Conservation (phyloP, 2,329 filamentous ascomycete species). For the Fusarium sp. region DNA sequence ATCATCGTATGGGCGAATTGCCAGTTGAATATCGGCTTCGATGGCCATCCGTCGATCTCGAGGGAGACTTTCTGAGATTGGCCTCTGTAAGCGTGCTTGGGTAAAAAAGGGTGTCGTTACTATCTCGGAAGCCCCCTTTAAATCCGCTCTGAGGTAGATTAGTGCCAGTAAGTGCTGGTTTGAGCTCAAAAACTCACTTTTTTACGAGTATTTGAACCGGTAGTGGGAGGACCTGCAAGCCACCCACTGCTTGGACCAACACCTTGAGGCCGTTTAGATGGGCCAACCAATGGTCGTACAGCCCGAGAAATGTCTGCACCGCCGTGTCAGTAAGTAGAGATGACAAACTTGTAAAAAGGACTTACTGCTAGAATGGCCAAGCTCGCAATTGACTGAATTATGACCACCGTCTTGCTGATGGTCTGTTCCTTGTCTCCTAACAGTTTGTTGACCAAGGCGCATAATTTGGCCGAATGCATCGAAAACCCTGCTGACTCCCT, state of each 20-base stretch:
- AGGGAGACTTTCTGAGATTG: not conserved
- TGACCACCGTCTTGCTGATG: not conserved
- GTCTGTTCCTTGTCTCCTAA: not conserved
- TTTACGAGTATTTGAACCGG: not conserved
- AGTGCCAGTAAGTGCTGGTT: not conserved
- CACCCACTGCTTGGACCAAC: not conserved
- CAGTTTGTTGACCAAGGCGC: constrained; percentile 44
- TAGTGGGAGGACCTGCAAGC: not conserved
- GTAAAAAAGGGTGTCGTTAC: not conserved
- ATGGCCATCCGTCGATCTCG: not conserved
- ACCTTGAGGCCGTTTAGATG: constrained; percentile 6
- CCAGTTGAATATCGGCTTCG: not conserved
- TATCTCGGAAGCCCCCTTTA: constrained; percentile 5
- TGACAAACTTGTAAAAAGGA: not conserved
- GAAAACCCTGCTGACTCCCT: not conserved
- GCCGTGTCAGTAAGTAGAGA: not conserved
- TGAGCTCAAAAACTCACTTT: not conserved
- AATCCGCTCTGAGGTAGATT: not conserved
- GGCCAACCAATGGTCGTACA: constrained; percentile 6
- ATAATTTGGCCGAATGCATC: constrained; percentile 11
- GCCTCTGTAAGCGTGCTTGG: not conserved
- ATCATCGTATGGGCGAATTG: not conserved
- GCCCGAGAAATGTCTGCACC: not conserved
- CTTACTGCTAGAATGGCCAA: constrained; percentile 4
- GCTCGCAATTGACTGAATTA: constrained; percentile 12